Conservation (phyloP, 2,329 filamentous ascomycete species). For the Sordariomycetes sp. region DNA sequence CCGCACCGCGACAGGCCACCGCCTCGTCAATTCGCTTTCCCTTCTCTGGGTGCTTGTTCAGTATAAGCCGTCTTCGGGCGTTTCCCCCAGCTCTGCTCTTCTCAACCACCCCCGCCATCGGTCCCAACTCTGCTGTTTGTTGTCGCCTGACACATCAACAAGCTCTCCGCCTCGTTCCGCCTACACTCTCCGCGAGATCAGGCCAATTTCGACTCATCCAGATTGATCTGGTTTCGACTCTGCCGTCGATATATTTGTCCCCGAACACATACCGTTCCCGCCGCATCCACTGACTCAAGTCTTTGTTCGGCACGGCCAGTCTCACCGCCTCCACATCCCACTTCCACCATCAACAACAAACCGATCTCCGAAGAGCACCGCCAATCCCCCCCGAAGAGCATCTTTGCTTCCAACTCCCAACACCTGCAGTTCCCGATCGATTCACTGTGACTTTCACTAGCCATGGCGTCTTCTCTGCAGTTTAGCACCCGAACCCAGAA, state of each 20-base stretch:
- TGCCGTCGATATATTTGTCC: too few relatives aligned
- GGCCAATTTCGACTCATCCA: too few relatives aligned
- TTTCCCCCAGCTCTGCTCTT: background rate
- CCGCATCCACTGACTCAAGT: too few relatives aligned
- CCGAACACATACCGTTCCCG: too few relatives aligned
- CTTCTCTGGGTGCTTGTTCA: constrained; percentile 4
- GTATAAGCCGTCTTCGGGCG: background rate
- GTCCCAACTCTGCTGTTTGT: too few relatives aligned
- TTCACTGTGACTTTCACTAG: constrained; percentile 77
- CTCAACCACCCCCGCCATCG: too few relatives aligned
- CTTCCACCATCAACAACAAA: too few relatives aligned
- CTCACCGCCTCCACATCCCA: too few relatives aligned
- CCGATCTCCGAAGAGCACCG: background rate
- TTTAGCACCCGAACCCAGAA: constrained; percentile 97
- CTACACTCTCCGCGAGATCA: too few relatives aligned
- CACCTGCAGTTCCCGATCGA: constrained; percentile 2
- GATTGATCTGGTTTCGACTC: too few relatives aligned
- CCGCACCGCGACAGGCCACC: constrained; percentile 20
- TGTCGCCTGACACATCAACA: too few relatives aligned
- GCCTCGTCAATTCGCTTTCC: constrained; percentile 30
- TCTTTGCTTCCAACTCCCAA: background rate
- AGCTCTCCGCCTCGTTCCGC: too few relatives aligned
- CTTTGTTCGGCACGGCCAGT: background rate
- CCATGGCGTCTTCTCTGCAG: constrained; percentile 89
- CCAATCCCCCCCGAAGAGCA: background rate